Base-by-base conservation (phyloP, 768 basidiomycete species). In the Paxillus ammoniavirescens region DNA sequence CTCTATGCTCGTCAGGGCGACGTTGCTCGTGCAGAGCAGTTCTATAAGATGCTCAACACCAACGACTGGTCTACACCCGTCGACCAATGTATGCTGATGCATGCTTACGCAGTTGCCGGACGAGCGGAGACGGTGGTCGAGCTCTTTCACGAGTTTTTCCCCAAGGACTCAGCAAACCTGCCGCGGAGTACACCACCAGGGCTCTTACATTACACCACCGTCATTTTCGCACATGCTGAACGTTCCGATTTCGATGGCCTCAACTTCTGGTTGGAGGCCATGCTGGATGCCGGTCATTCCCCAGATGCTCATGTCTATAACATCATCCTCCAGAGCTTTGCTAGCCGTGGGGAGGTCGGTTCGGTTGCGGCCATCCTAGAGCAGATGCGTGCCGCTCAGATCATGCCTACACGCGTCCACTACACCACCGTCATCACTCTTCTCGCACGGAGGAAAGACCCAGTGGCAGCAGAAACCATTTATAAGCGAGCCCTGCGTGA, bases 341-440 rank as follows among this genome's bases (percentile, higher is more conserved):
- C 82, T 10, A 65, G 68, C 37, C 73, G 74, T 12, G 82, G 81
- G 14, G 84, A 88, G 54, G 57, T 84, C n/a, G 69, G 76, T 12
- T 71, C 79, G 14, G 75, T 86, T 46, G 66, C 74, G 14, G 58
- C 66, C 8, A 65, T 85, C 6, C 72, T 91, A 53, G 66, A 79
- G 35, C 78, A 84, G 65, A 89, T 95, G 89, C 77, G 78, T 43
- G 59, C 65, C 3, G 71, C 73, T 4, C 75, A 77, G 2, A 50
- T 84, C 17, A 50, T 61, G 36, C 83, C 84, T 8, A 77, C 80
- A 45, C 62, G 57, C 6, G 71, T 78, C 37, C 73, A 82, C 9
- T 94, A 89, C 65, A 89, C 86, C 9, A 79, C 76, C 8, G 72
- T 92, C 52, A 79, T 94, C 58, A 70, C 77, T n/a, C 73, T 84